Conservation (phyloP, 345 rosid species). For the Dovyalis caffra region DNA sequence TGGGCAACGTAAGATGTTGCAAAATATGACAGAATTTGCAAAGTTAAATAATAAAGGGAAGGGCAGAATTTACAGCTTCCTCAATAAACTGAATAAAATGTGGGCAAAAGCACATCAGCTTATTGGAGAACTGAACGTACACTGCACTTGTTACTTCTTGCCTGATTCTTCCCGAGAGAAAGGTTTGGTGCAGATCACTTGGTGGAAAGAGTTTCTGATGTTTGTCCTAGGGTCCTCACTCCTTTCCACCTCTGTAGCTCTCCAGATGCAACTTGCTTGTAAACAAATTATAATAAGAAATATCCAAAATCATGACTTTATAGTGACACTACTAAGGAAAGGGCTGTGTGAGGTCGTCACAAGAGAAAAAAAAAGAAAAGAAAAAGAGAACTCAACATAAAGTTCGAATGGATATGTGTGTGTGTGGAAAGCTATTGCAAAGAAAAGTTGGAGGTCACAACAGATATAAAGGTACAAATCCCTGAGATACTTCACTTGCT, state of each 20-base stretch:
- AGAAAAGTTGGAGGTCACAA: constrained; percentile 4
- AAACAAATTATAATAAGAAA: not conserved
- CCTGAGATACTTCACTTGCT: not conserved
- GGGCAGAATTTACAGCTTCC: too few relatives aligned
- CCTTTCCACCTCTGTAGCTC: not conserved
- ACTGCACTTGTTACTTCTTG: not conserved
- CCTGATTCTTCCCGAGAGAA: not conserved
- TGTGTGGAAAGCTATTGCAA: not conserved
- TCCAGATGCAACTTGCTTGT: not conserved
- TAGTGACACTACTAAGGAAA: not conserved
- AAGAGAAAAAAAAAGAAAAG: not conserved
- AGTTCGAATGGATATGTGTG: not conserved
- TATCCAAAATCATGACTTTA: not conserved
- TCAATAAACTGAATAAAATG: too few relatives aligned
- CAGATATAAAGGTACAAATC: not conserved
- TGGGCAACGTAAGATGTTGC: not conserved
- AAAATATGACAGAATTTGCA: too few relatives aligned
- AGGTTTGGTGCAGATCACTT: not conserved
- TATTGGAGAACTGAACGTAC: not conserved
- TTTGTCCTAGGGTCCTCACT: constrained; percentile 1
- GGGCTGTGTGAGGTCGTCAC: not conserved
- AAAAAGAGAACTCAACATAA: not conserved
- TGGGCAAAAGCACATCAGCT: not conserved
- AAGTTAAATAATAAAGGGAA: too few relatives aligned
- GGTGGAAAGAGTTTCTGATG: not conserved